Percentiles rank a stretch among this genome's conserved stretches.
phyloP scores from a whole-genome alignment of 2,329 filamentous ascomycete genomes.

The Emericellopsis atlantica region DNA sequence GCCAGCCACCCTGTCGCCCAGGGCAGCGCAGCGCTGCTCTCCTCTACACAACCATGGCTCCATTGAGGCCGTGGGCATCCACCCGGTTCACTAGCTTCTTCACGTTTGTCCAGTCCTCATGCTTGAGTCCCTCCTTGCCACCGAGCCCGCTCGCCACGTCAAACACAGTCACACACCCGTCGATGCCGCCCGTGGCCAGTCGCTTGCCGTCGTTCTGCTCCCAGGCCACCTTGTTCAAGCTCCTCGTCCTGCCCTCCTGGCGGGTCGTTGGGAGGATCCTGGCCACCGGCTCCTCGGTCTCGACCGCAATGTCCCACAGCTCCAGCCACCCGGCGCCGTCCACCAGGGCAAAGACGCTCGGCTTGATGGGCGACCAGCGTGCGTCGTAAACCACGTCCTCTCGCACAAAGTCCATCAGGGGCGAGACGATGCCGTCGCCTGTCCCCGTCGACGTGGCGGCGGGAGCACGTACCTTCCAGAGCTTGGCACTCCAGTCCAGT shows the following conservation, averaged over 20 bases:
- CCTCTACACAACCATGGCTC: slow-evolving; percentile 25
- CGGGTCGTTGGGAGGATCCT: slow-evolving; percentile 60
- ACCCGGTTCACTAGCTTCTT: slow-evolving; percentile 77
- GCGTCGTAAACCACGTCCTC: slow-evolving; percentile 97
- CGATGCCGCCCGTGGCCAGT: slow-evolving; percentile 81
- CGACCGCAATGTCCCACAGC: slow-evolving; percentile 87
- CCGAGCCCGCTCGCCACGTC: slow-evolving; percentile 77
- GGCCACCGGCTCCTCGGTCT: slow-evolving; percentile 83
- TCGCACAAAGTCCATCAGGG: slow-evolving; percentile 78
- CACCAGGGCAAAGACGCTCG: slow-evolving; percentile 86
- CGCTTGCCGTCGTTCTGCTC: slow-evolving; percentile 79
- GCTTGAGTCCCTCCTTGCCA: slow-evolving; percentile 69
- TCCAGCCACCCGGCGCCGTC: slow-evolving; percentile 88
- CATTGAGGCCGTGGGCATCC: slow-evolving; percentile 46
- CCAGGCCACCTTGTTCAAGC: slow-evolving; percentile 91
- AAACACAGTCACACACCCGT: slow-evolving; percentile 83
- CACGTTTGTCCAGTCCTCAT: slow-evolving; percentile 85
- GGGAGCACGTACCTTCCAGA: slow-evolving; percentile 86
- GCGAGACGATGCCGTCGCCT: slow-evolving; percentile 44
- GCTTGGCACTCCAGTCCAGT: slow-evolving; percentile 92
- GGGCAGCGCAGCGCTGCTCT: not conserved
- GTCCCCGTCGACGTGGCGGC: slow-evolving; percentile 54
- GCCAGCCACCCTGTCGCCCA: not conserved
- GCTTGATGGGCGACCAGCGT: slow-evolving; percentile 87
- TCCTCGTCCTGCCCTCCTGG: slow-evolving; percentile 57